Base-by-base conservation (phyloP, 768 basidiomycete genomes). In the Pleurotus giganteus region DNA sequence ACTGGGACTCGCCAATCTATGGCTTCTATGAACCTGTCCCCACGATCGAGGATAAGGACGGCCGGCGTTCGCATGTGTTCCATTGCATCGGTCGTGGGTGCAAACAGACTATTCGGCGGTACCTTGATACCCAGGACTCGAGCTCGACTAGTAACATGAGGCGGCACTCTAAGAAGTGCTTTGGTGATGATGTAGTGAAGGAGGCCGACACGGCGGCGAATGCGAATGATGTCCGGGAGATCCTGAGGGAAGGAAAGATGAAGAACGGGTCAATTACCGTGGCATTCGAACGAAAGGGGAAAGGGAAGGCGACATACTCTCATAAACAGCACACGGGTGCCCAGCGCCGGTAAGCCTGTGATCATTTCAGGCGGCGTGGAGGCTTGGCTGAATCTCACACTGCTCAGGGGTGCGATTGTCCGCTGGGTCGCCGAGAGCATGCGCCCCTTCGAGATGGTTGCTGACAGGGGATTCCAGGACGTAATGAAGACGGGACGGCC, bases 401-500 rank as follows among this genome's bases (percentile, higher is more conserved):
- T n/a, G n/a, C 54, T 31, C 27, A 70, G 68, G 28, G 68, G 63
- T 0, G 61, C 71, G 42, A 64, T 70, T 17, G 72, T 75, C 0
- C 55, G 57, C 0, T 76, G 73, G 72, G 66, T 74, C 0, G 9
- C 66, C 0, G 64, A 74, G 53, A 68, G 61, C 36, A 52, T 65
- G 23, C 60, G 65, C 0, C 74, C 73, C 0, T 71, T 71, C 51
- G 58, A 41, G 0, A 72, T 74, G 29, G 64, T 76, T 0, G 45
- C 63, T 1, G 72, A 77, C 44, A 34, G 55, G 0, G 67, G 65
- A 0, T 71, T 74, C 49, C 34, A 57, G 1, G 44, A 24, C 2
- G 47, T 76, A 4, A 71, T 73, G 66, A 69, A 66, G 44, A 71
- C 69, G 0, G 69, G 71, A 0, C 55, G 68, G 4, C 74, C 69